Evolutionary conservation across 2,329 filamentous ascomycete species (phyloP).

Genomic region (Pseudodiploospora longispora): DNA sequence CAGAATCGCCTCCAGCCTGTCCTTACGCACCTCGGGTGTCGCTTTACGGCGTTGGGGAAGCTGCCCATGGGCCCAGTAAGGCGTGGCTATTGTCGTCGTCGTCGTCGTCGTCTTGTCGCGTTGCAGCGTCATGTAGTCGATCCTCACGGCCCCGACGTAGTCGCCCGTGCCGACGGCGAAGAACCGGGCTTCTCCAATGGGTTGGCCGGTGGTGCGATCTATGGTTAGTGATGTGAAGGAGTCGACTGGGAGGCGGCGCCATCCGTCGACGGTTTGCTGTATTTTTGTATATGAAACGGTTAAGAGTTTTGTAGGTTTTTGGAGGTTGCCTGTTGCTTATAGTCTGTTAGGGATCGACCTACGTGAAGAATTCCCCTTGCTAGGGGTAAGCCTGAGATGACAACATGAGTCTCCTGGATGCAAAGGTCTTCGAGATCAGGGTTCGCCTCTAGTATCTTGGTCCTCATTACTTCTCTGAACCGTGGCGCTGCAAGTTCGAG

Average conservation of each 20-base stretch:
- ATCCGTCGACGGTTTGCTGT: slow-evolving; percentile 18
- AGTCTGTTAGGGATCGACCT: no score
- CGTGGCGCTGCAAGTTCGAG: no score
- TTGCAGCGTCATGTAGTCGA: slow-evolving; percentile 8
- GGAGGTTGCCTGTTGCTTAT: no score
- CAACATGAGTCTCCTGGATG: no score
- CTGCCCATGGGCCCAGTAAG: slow-evolving; percentile 7
- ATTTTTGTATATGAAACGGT: background rate
- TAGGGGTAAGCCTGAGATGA: no score
- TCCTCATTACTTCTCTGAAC: no score
- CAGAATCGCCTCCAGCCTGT: slow-evolving; percentile 33
- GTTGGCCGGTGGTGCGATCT: background rate
- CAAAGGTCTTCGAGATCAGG: no score
- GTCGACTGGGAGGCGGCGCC: slow-evolving; percentile 16
- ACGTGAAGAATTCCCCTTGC: no score
- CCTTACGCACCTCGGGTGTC: background rate
- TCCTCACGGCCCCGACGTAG: slow-evolving; percentile 11
- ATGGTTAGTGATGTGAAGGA: slow-evolving; percentile 12
- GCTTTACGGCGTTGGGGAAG: slow-evolving; percentile 35
- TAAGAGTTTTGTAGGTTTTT: no score
- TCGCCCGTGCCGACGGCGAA: slow-evolving; percentile 16
- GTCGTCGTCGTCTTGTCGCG: background rate
- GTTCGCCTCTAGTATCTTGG: no score
- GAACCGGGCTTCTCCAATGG: slow-evolving; percentile 12
- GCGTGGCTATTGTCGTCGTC: background rate